Conservation (phyloP, 2,329 filamentous ascomycete species). For the Graphiopsis chlorocephala region DNA sequence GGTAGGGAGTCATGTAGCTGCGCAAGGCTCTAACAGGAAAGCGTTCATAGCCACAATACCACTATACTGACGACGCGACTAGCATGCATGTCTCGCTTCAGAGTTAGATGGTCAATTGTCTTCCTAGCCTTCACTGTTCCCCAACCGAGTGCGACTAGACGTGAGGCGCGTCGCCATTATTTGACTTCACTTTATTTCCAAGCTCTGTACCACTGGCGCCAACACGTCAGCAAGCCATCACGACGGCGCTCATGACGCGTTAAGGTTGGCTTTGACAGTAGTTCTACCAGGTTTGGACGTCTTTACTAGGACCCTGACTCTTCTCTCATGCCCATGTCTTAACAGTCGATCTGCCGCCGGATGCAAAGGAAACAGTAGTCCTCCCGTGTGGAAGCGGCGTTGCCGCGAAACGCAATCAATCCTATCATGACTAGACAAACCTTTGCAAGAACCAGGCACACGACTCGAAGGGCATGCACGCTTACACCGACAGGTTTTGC, state of each 20-base stretch:
- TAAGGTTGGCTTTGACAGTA: neutral
- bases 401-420: neutral
- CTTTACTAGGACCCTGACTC: neutral
- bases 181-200: neutral
- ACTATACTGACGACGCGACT: neutral
- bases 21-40: neutral
- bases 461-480: neutral
- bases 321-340: neutral
- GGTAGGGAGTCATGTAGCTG: neutral
- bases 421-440: neutral
- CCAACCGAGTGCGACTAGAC: neutral
- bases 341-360: neutral
- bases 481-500: conserved; percentile 1
- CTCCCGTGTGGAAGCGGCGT: neutral
- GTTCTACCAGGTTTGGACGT: neutral
- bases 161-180: neutral
- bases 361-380: neutral
- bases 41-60: neutral
- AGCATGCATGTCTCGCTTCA: neutral
- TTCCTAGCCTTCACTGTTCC: neutral
- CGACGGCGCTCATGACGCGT: neutral
- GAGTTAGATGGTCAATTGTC: neutral
- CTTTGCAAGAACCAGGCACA: neutral
- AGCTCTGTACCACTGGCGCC: neutral
- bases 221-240: neutral